Evolutionary conservation across 345 rosid species (phyloP).

Genomic region (Toxicodendron radicans): DNA sequence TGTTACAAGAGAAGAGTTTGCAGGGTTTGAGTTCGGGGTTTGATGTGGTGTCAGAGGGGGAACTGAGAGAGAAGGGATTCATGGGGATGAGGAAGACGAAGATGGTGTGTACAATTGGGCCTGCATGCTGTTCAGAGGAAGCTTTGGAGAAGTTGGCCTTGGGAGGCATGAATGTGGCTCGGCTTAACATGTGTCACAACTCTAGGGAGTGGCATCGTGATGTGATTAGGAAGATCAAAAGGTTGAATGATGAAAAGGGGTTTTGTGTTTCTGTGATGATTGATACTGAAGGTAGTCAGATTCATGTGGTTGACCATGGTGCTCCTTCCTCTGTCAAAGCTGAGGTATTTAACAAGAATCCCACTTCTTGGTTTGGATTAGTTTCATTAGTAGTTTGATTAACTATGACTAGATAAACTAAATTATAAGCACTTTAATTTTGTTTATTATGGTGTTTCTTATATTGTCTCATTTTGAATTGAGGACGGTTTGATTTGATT

Average conservation of each 20-base stretch:
- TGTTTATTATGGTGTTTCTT: too few relatives aligned
- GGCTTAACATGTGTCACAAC: constrained; percentile 78
- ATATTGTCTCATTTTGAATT: too few relatives aligned
- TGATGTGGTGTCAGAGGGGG: constrained; percentile 51
- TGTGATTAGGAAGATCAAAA: constrained; percentile 58
- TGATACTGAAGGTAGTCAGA: constrained; percentile 79
- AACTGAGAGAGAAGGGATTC: constrained; percentile 63
- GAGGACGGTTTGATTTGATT: too few relatives aligned
- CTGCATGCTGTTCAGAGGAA: constrained; percentile 55
- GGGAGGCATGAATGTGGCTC: constrained; percentile 76
- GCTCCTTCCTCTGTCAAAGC: constrained; percentile 60
- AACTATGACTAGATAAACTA: not conserved
- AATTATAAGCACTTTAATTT: too few relatives aligned
- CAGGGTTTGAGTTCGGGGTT: constrained; percentile 31
- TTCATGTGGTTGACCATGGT: constrained; percentile 74
- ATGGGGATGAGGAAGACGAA: constrained; percentile 74
- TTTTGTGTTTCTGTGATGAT: constrained; percentile 67
- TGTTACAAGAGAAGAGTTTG: constrained; percentile 23
- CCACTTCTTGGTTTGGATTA: constrained; percentile 12
- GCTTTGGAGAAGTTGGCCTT: constrained; percentile 60
- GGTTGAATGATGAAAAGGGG: constrained; percentile 52
- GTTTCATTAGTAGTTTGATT: not conserved
- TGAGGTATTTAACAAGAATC: constrained; percentile 32
- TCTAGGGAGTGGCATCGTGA: constrained; percentile 64
- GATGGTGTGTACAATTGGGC: constrained; percentile 74